Conservation (phyloP, 2,329 filamentous ascomycete species). For the Fusarium chlamydosporum region DNA sequence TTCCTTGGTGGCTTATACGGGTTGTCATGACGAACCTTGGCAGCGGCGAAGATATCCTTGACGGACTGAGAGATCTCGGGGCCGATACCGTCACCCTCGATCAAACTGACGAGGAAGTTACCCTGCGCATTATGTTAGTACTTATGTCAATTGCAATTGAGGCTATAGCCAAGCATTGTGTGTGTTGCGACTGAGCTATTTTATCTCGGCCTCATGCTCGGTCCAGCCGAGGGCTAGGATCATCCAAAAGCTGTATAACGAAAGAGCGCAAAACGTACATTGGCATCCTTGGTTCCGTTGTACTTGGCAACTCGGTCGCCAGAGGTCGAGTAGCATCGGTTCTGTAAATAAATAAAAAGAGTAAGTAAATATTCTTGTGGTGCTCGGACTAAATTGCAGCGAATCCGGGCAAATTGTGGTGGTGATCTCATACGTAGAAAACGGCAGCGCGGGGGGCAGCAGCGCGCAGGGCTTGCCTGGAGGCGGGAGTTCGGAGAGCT, state of each 20-base stretch:
- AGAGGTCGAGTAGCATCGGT: slow-evolving; percentile 74
- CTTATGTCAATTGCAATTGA: slow-evolving; percentile 35
- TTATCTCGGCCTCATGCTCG: slow-evolving; percentile 53
- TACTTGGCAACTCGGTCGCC: slow-evolving; percentile 89
- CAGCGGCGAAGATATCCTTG: slow-evolving; percentile 98
- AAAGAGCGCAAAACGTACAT: slow-evolving; percentile 71
- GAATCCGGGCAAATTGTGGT: slow-evolving; percentile 29
- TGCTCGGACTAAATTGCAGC: slow-evolving; percentile 29
- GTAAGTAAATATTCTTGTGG: slow-evolving; percentile 41
- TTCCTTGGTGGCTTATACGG: slow-evolving; percentile 14
- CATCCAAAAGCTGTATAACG: slow-evolving; percentile 26
- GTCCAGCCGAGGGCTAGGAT: slow-evolving; percentile 47
- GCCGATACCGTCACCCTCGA: slow-evolving; percentile 98
- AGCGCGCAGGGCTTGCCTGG: slow-evolving; percentile 82
- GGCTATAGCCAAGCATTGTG: slow-evolving; percentile 34
- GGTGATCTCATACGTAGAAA: slow-evolving; percentile 54
- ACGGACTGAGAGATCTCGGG: slow-evolving; percentile 98
- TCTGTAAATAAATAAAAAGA: slow-evolving; percentile 53
- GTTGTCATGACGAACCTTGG: slow-evolving; percentile 74
- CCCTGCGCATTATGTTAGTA: slow-evolving; percentile 70
- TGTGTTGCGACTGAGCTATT: slow-evolving; percentile 59
- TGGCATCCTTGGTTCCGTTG: slow-evolving; percentile 87
- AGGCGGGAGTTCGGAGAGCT: slow-evolving; percentile 80
- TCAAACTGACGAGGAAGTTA: slow-evolving; percentile 95
- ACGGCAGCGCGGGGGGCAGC: slow-evolving; percentile 71